Conservation (phyloP, 2,329 filamentous ascomycete genomes). For the Daldinia sp. region DNA sequence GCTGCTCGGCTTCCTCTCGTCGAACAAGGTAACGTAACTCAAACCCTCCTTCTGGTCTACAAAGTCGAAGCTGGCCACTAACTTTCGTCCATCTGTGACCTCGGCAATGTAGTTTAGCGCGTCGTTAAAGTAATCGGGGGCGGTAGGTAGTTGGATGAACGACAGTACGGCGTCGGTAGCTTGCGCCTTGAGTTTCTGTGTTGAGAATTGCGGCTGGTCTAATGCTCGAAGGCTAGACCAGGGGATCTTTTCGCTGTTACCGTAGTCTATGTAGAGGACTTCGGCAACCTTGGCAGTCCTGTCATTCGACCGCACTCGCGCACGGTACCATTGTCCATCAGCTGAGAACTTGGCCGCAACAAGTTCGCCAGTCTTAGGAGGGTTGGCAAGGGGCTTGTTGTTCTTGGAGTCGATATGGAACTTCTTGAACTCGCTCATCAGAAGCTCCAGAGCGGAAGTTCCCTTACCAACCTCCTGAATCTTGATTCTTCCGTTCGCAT, state of each 20-base stretch:
- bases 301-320: slow-evolving; percentile 89
- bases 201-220: slow-evolving; percentile 77
- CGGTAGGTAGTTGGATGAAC: slow-evolving; percentile 86
- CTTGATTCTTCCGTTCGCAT: slow-evolving; percentile 83
- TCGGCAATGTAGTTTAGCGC: slow-evolving; percentile 79
- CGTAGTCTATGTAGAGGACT: slow-evolving; percentile 94
- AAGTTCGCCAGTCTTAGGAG: slow-evolving; percentile 89
- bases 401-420: slow-evolving; percentile 90
- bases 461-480: slow-evolving; percentile 89
- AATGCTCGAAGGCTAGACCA: slow-evolving; percentile 88
- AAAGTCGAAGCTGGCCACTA: slow-evolving; percentile 92
- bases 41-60: slow-evolving; percentile 80
- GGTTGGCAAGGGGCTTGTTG: slow-evolving; percentile 73
- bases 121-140: slow-evolving; percentile 83
- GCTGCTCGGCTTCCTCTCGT: slow-evolving; percentile 65
- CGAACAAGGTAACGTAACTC: slow-evolving; percentile 87
- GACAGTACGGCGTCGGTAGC: slow-evolving; percentile 87
- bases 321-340: slow-evolving; percentile 95
- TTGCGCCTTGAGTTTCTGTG: slow-evolving; percentile 84
- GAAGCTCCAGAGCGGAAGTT: slow-evolving; percentile 81
- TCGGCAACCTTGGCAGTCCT: slow-evolving; percentile 88
- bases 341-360: slow-evolving; percentile 91
- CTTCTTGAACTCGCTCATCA: slow-evolving; percentile 90
- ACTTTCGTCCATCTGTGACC: slow-evolving; percentile 74
- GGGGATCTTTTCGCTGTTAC: slow-evolving; percentile 87